Evolutionary conservation across 331 rosid genomes (phyloP).

Genomic region (Phaseolus coccineus): DNA sequence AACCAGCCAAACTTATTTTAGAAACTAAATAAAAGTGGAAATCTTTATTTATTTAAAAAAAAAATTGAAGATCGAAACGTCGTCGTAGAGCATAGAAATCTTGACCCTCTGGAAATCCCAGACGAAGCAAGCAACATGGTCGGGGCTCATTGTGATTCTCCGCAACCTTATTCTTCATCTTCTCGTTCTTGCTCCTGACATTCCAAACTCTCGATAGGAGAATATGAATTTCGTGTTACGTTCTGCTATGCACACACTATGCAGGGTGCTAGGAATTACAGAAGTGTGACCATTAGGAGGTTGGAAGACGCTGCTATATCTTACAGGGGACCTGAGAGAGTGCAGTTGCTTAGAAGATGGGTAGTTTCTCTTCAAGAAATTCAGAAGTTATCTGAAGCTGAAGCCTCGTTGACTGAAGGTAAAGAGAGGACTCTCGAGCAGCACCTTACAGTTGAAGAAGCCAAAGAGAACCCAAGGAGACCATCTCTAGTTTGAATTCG

Average conservation of each 20-base stretch:
- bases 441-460: conserved; percentile 13
- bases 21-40: too few relatives aligned
- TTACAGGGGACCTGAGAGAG: too few relatives aligned
- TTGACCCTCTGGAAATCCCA: conserved; percentile 12
- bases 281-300: too few relatives aligned
- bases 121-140: not conserved
- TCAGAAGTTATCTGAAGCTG: conserved; percentile 30
- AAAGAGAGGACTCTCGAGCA: conserved; percentile 65
- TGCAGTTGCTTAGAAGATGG: conserved; percentile 78
- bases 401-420: conserved; percentile 51
- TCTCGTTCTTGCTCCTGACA: not conserved
- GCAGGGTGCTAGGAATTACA: conserved; percentile 44
- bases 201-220: conserved; percentile 40
- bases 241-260: conserved; percentile 6
- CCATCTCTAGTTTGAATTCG: conserved; percentile 57
- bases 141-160: conserved; percentile 26
- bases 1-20: too few relatives aligned
- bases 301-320: conserved; percentile 19
- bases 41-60: not conserved
- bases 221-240: not conserved
- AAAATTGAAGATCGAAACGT: not conserved
- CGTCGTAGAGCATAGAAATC: not conserved
- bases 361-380: conserved; percentile 20
- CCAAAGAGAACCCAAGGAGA: too few relatives aligned
- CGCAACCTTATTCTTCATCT: not conserved